These are phyloP conservation scores for Sclerotinia minor DNA, from an alignment of 2,329 filamentous ascomycete species.

Conservation along the genomic window DNA sequence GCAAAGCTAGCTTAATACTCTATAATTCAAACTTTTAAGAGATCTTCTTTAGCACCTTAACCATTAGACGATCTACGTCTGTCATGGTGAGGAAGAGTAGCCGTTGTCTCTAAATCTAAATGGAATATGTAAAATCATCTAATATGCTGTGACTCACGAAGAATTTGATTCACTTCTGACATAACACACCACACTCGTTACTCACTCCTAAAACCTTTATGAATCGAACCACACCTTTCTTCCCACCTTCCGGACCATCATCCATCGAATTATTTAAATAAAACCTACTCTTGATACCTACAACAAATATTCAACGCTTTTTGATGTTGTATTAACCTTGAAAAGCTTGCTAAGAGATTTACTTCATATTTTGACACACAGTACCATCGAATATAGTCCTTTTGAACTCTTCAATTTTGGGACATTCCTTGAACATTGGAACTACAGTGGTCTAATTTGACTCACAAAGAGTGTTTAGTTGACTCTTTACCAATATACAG, in stretches of 20 bases:
- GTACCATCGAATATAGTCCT: background rate
- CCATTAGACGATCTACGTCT: background rate
- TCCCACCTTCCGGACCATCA: background rate
- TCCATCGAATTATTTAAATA: background rate
- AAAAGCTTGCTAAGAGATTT: background rate
- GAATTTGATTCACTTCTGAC: background rate
- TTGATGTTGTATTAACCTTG: background rate
- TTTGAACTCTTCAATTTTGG: background rate
- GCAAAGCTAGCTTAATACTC: background rate
- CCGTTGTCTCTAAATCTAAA: background rate
- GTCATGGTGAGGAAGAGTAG: background rate
- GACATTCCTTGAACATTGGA: background rate
- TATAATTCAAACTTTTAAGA: background rate
- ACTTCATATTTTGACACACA: constrained; percentile 8
- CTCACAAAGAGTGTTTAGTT: background rate
- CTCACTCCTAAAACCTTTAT: background rate
- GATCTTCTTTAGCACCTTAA: too few species aligned
- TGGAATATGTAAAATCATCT: background rate
- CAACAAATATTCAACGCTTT: background rate
- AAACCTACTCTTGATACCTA: background rate
- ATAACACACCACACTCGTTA: background rate
- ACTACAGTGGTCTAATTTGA: background rate
- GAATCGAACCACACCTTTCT: background rate
- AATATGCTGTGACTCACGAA: background rate
- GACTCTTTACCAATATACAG: background rate